Percentiles rank a stretch among this genome's conserved stretches.
Evolutionary conservation across 169 alveolate genomes (phyloP).

Genomic region (Perkinsus marinus): DNA sequence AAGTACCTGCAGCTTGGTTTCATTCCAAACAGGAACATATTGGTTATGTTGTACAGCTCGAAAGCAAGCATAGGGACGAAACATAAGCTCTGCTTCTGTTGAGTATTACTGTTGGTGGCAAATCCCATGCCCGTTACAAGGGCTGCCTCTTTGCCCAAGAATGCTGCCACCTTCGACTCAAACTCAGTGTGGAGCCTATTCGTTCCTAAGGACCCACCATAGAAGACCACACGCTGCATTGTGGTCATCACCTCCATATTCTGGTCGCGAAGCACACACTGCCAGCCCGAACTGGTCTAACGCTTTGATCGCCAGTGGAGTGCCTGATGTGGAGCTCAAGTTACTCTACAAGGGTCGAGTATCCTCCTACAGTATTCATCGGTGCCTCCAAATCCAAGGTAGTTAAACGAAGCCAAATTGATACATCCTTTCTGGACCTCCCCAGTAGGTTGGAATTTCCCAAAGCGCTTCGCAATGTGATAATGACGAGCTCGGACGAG

Average conservation of each 20-base stretch:
- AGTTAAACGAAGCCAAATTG: not conserved
- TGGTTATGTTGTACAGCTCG: no score
- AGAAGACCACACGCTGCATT: no score
- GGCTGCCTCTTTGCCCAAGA: constrained; percentile 5
- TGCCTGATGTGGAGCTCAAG: not conserved
- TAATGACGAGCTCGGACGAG: not conserved
- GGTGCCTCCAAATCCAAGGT: constrained; percentile 5
- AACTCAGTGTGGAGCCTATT: not conserved
- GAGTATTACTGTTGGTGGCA: not conserved
- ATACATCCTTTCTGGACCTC: not conserved
- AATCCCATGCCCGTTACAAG: constrained; percentile 3
- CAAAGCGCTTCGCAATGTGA: not conserved
- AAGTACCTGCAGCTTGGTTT: not conserved
- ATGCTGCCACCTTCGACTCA: not conserved
- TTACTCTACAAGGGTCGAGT: not conserved
- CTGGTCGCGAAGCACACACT: not conserved
- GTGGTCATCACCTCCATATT: not conserved
- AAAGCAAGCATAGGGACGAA: no score
- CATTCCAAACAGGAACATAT: no score
- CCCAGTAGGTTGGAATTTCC: not conserved
- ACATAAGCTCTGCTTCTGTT: no score
- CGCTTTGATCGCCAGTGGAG: not conserved
- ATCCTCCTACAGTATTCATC: not conserved
- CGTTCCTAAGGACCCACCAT: not conserved
- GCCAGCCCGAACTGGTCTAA: not conserved